These are phyloP conservation scores for Poronia punctata DNA, from an alignment of 495 filamentous ascomycete species.

Conservation along the genomic window DNA sequence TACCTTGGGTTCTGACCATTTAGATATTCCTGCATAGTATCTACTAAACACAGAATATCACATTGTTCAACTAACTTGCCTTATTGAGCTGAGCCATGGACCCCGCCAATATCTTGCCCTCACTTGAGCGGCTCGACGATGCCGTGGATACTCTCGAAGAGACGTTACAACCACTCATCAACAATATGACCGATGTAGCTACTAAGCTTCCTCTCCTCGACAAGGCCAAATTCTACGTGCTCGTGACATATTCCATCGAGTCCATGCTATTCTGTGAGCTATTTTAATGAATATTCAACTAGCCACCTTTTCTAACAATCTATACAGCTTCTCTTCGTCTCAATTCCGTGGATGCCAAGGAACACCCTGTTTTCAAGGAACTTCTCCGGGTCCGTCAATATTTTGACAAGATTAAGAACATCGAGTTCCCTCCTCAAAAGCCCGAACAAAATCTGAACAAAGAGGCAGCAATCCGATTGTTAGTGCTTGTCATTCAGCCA, in stretches of 20 bases:
- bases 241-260: conserved; percentile 80
- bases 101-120: conserved; percentile 35
- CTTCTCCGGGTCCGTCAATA: conserved; percentile 81
- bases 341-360: conserved; percentile 68
- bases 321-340: conserved; percentile 66
- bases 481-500: not conserved
- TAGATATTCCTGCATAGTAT: too few species aligned
- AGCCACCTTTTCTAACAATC: conserved; percentile 20
- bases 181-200: conserved; percentile 56
- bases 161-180: conserved; percentile 58
- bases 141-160: conserved; percentile 72
- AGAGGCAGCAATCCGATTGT: conserved; percentile 67
- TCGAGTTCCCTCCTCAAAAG: conserved; percentile 46
- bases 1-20: too few species aligned
- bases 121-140: conserved; percentile 66
- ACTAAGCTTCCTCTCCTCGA: conserved; percentile 83
- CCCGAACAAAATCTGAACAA: conserved; percentile 65
- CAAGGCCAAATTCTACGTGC: conserved; percentile 84
- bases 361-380: conserved; percentile 80
- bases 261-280: conserved; percentile 80
- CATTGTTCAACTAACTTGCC: too few species aligned
- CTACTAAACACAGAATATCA: too few species aligned
- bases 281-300: not conserved
- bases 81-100: conserved; percentile 31
- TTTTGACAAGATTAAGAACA: conserved; percentile 80